Evolutionary conservation across 768 basidiomycete species (phyloP), one percentile per base, ranked within the genome.

Genomic region (Neoboletus brunneissimus): DNA sequence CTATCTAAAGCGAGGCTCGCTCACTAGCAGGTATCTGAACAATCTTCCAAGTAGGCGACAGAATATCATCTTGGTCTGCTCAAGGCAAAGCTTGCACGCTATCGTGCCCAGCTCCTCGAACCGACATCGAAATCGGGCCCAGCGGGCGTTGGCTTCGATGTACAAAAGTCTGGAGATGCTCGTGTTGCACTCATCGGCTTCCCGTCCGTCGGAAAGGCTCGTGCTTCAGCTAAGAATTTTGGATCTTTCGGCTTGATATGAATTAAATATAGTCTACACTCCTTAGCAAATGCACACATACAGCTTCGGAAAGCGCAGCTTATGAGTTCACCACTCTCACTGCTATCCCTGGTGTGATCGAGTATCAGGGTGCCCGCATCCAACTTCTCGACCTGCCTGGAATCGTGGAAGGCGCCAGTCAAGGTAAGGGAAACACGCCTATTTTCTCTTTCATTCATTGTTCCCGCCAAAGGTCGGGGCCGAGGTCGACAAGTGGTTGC

Each of bases 281-380:
- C 34, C 78, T 98, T 27, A 87, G 84, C 69, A 98, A 95, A 77
- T 84, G 87, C 56, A 99, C 97, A 0, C 87, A 94, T 62, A 99
- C 97, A 0, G 85, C 83, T 43, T 94, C 91, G 5, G 89, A 89
- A 65, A 76, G 89, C 0, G 97, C 95, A 15, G 91, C 93, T 12
- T 98, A 97, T 67, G 95, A 98, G 70, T 98, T 97, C 73, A 97
- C 94, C 3, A 96, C 92, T 4, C 81, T 96, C 32, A 91, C 90
- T 11, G 96, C 97, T 11, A 98, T 99, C 58, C 96, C 97, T 35
- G 97, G 97, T 48, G 97, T 98, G 4, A 84, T 98, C 18, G 95
- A 98, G 66, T 91, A 98, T 70, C 87, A 96, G 71, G 97, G 97
- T 29, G 87, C 88, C 3, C 82, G 92, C 42, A 94, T 98, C 54